Base-by-base conservation (phyloP, 345 rosid genomes). In the Punica granatum region DNA sequence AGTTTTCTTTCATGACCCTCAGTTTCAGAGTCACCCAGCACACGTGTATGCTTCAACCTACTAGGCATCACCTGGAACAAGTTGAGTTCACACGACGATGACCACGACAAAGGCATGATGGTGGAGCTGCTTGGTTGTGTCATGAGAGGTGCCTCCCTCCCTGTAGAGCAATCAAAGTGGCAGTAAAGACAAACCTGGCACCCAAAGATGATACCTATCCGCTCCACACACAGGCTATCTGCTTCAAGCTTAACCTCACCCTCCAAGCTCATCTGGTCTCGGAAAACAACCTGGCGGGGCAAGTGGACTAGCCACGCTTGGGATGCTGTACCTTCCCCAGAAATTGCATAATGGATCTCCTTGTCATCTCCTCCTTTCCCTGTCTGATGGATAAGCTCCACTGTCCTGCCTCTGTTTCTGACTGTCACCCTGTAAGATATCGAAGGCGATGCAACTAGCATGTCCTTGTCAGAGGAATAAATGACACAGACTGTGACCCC, bases 301-400 rank as follows among this genome's bases (percentile, higher is more conserved):
- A 60, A 30, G 33, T 26, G 31, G 28, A 60, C 8, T 14, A 60
- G 36, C 63, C 63, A 60, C 63, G 23, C 23, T 35, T 28, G 28
- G 63, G 63, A 30, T 60, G 18, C 19, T 19, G 33, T 4, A 32
- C 31, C 36, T 60, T 34, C 33, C 35, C 63, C 16, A 30, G 18
- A 16, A 12, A 18, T n/a, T 48, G 53, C 23, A 21, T 48, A 21
- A 21, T 6, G 25, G 16, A 48, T 48, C 23, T 12, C 23, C 25
- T 7, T 3, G 8, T 18, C 25, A 48, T 48, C 53, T 18, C 53
- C 12, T 16, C 21, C 19, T 15, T 30, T 32, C 18, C 36, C 63
- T 7, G 63, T 23, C 19, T 60, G 63, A 32, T 60, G 63, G 63
- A 28, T 60, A 35, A 60, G 63, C 36, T 60, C 63, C 63, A 60